phyloP scores from a whole-genome alignment of 257 asterid genomes.

The Haberlea rhodopensis region DNA sequence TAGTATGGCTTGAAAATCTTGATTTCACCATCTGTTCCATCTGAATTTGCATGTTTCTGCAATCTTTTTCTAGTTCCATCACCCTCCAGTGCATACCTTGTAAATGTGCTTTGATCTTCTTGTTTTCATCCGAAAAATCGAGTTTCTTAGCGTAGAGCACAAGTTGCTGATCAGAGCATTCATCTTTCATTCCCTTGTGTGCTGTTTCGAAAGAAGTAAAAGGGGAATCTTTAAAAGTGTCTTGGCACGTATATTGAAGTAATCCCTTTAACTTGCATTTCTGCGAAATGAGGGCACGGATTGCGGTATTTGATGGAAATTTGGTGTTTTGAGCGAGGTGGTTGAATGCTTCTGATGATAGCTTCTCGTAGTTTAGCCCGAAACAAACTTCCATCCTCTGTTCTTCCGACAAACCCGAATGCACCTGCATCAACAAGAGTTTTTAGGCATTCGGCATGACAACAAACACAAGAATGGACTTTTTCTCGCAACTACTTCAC shows the following conservation, averaged over 20 bases:
- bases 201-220: constrained; percentile 21
- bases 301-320: constrained; percentile 61
- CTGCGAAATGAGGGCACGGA: constrained; percentile 58
- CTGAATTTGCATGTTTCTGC: constrained; percentile 70
- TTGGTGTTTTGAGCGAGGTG: constrained; percentile 57
- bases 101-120: constrained; percentile 59
- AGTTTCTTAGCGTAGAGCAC: constrained; percentile 69
- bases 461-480: neutral
- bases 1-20: constrained; percentile 46
- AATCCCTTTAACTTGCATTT: constrained; percentile 60
- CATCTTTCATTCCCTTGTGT: constrained; percentile 25
- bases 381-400: constrained; percentile 51
- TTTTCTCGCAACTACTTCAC: neutral
- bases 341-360: constrained; percentile 55
- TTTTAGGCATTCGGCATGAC: neutral
- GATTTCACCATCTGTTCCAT: constrained; percentile 73
- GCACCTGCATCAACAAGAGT: constrained; percentile 46
- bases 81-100: constrained; percentile 94
- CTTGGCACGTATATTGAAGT: constrained; percentile 49
- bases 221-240: constrained; percentile 22
- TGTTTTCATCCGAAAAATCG: constrained; percentile 54
- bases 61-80: constrained; percentile 67
- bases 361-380: constrained; percentile 62
- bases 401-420: constrained; percentile 62
- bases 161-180: constrained; percentile 53